These are phyloP conservation scores for Afroboletus lepidellus DNA, from an alignment of 1,284 basidiomycete species.

Conservation along the genomic window DNA sequence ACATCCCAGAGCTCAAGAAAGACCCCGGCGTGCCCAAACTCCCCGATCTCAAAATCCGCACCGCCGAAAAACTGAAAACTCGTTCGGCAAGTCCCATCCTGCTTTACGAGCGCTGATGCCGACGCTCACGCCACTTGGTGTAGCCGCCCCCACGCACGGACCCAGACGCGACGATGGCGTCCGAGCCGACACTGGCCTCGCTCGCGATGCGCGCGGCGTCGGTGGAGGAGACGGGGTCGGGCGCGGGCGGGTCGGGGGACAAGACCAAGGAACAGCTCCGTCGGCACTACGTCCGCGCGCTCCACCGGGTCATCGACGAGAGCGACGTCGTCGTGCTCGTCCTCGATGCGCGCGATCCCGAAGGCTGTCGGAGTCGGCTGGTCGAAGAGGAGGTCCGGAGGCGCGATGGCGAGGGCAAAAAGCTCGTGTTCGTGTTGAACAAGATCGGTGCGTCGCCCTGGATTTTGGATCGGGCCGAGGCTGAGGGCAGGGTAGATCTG, in stretches of 20 bases:
- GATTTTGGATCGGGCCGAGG: no score
- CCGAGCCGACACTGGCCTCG: constrained; percentile 66
- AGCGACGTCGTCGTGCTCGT: constrained; percentile 89
- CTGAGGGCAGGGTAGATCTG: constrained; percentile 57
- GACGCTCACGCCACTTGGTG: no score
- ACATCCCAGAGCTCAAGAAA: constrained; percentile 75
- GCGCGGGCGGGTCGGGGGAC: constrained; percentile 26
- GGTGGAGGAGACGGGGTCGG: constrained; percentile 32
- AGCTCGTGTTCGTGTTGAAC: constrained; percentile 86
- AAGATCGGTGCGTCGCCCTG: constrained; percentile 76
- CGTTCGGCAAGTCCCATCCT: constrained; percentile 33
- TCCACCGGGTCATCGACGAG: constrained; percentile 92
- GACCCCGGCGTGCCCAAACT: constrained; percentile 81
- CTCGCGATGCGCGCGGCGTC: constrained; percentile 47
- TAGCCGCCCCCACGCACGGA: constrained; percentile 36
- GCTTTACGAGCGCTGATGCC: no score
- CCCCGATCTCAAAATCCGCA: constrained; percentile 62
- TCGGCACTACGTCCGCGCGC: constrained; percentile 67
- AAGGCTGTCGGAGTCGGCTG: constrained; percentile 82
- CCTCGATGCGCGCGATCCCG: constrained; percentile 89
- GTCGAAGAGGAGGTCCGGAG: constrained; percentile 90
- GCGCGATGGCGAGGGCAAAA: constrained; percentile 83
- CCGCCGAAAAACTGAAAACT: constrained; percentile 51
- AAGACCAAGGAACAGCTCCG: constrained; percentile 68
- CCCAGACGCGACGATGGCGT: constrained; percentile 67